These are phyloP conservation scores for Ceraceosorus bombacis DNA, from an alignment of 1,284 basidiomycete species.

Conservation along the genomic window DNA sequence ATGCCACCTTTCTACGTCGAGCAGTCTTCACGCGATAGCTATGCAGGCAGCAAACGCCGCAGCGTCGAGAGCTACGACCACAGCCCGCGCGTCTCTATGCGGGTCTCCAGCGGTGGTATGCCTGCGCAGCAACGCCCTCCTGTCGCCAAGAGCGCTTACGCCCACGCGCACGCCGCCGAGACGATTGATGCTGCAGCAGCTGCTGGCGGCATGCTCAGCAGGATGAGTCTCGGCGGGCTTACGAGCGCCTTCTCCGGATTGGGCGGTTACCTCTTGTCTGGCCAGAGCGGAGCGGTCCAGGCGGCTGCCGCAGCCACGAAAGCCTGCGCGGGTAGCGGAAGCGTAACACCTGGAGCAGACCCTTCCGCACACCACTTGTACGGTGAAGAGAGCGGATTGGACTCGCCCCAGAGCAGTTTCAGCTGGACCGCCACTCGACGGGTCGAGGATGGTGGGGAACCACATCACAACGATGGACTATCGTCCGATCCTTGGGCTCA, in stretches of 20 bases:
- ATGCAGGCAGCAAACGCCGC: background rate
- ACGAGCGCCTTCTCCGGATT: conserved; percentile 1
- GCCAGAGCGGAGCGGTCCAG: background rate
- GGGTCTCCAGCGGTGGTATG: background rate
- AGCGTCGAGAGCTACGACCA: conserved; percentile 2
- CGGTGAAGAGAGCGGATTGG: background rate
- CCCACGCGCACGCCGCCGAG: background rate
- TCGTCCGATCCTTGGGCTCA: too few relatives aligned
- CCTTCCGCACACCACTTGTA: background rate
- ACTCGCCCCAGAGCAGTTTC: background rate
- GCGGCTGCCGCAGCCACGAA: conserved; percentile 1
- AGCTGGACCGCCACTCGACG: background rate
- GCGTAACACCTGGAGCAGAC: background rate
- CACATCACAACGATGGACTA: too few relatives aligned
- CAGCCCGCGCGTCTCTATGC: background rate
- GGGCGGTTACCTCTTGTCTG: background rate
- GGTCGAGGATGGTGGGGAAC: background rate
- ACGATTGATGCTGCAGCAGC: background rate
- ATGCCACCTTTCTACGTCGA: conserved; percentile 35
- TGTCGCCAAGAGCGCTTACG: background rate
- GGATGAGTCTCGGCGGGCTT: background rate
- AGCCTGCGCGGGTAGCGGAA: background rate
- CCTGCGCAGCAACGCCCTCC: background rate
- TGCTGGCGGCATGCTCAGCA: background rate
- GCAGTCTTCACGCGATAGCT: background rate